These are phyloP conservation scores for Neckera pumila DNA, from an alignment of 225 moss, liverwort and hornwort species.

Conservation along the genomic window DNA sequence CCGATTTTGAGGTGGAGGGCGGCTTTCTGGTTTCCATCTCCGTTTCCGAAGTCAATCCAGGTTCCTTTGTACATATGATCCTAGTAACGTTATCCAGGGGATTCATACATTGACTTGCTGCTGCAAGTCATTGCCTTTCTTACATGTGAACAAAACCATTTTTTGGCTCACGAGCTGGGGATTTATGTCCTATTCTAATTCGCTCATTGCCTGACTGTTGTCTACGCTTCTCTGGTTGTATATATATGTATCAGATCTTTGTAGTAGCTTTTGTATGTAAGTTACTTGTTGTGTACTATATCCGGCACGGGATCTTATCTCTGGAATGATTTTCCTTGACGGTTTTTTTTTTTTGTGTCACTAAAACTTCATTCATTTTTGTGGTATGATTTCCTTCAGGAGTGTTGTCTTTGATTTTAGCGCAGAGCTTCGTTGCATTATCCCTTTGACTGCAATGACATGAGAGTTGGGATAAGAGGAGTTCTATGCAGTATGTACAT, in stretches of 20 bases:
- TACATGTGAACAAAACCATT: not conserved
- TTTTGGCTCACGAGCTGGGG: not conserved
- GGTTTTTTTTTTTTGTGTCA: not conserved
- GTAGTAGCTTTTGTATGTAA: not conserved
- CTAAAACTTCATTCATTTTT: not conserved
- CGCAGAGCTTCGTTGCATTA: not conserved
- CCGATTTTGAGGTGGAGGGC: not conserved
- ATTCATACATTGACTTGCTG: conserved; percentile 11
- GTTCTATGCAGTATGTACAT: not conserved
- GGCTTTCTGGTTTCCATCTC: not conserved
- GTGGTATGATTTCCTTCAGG: not conserved
- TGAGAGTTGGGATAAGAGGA: not conserved
- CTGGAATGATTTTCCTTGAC: not conserved
- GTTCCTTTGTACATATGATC: conserved; percentile 15
- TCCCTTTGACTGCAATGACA: not conserved
- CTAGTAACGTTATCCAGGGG: not conserved
- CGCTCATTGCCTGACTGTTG: not conserved
- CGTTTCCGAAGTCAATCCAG: not conserved
- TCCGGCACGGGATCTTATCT: not conserved
- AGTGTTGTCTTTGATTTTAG: not conserved
- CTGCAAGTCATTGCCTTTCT: not conserved
- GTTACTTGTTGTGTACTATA: not conserved
- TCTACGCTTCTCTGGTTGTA: not conserved
- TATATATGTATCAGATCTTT: not conserved
- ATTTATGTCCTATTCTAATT: not conserved